Evolutionary conservation across 2,329 filamentous ascomycete genomes (phyloP).

Genomic region (Penicillium sp.): DNA sequence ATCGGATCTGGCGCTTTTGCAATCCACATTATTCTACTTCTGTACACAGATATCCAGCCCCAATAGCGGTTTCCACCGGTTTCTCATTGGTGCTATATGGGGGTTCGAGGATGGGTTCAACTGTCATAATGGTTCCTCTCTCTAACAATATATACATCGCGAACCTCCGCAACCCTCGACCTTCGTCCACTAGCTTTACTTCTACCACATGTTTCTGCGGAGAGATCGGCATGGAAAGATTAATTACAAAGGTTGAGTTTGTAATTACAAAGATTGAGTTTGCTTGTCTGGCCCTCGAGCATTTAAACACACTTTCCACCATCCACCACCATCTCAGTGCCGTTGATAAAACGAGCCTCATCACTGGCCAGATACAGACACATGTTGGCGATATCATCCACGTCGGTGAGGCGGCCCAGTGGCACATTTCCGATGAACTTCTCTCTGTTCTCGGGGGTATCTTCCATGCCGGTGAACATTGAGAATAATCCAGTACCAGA

Average conservation of each 20-base stretch:
- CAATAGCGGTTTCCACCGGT: too few relatives aligned
- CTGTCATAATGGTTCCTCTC: too few relatives aligned
- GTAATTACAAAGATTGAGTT: background rate
- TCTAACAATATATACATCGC: too few relatives aligned
- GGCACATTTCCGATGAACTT: slow-evolving; percentile 41
- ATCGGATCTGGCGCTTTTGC: too few relatives aligned
- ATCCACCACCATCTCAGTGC: slow-evolving; percentile 60
- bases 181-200: too few relatives aligned
- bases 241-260: background rate
- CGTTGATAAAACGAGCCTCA: slow-evolving; percentile 63
- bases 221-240: background rate
- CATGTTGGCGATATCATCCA: slow-evolving; percentile 60
- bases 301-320: slow-evolving; percentile 41
- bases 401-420: slow-evolving; percentile 36
- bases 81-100: too few relatives aligned
- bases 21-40: too few relatives aligned
- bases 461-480: slow-evolving; percentile 35
- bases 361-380: slow-evolving; percentile 62
- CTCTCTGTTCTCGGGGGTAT: slow-evolving; percentile 39
- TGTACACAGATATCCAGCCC: too few relatives aligned
- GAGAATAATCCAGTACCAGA: slow-evolving; percentile 57
- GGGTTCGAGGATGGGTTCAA: too few relatives aligned
- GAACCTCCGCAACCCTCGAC: too few relatives aligned
- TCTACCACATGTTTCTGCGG: background rate
- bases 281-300: background rate